A percentile compares a stretch with the other conserved stretches of the same genome.
Conservation (phyloP, 768 basidiomycete genomes). For the Tylopilus felleus region DNA sequence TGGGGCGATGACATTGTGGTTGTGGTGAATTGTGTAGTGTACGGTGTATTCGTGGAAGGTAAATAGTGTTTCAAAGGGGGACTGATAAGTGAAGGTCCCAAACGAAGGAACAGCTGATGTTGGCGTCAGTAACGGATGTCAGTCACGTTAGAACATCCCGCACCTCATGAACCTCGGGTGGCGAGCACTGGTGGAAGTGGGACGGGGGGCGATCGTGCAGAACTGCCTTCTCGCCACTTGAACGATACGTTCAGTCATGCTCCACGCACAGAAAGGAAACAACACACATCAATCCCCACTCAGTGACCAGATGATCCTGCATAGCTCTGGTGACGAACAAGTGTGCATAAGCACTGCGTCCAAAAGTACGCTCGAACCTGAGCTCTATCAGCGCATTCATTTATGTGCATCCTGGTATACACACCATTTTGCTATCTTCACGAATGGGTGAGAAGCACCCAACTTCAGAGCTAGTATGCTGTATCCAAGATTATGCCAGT, state of each 20-base stretch:
- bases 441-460: conserved; percentile 64
- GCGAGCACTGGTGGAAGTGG: conserved; percentile 70
- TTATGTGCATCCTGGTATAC: background rate
- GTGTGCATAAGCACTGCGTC: conserved; percentile 79
- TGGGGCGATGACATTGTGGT: conserved; percentile 23
- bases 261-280: background rate
- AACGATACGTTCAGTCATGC: conserved; percentile 3
- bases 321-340: conserved; percentile 92
- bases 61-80: conserved; percentile 46
- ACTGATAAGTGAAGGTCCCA: conserved; percentile 38
- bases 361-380: conserved; percentile 86
- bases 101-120: conserved; percentile 48
- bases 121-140: conserved; percentile 1
- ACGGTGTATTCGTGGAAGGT: conserved; percentile 48
- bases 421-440: conserved; percentile 75
- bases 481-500: conserved; percentile 99
- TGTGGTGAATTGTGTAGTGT: conserved; percentile 61
- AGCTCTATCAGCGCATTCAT: conserved; percentile 3
- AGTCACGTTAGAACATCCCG: conserved; percentile 8
- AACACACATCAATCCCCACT: conserved; percentile 77
- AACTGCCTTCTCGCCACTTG: conserved; percentile 74
- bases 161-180: conserved; percentile 77
- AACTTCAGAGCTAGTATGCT: conserved; percentile 85
- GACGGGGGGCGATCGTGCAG: conserved; percentile 89
- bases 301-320: conserved; percentile 60